Base-by-base conservation (phyloP, 163 green algal species). In the Scenedesmus sp. region DNA sequence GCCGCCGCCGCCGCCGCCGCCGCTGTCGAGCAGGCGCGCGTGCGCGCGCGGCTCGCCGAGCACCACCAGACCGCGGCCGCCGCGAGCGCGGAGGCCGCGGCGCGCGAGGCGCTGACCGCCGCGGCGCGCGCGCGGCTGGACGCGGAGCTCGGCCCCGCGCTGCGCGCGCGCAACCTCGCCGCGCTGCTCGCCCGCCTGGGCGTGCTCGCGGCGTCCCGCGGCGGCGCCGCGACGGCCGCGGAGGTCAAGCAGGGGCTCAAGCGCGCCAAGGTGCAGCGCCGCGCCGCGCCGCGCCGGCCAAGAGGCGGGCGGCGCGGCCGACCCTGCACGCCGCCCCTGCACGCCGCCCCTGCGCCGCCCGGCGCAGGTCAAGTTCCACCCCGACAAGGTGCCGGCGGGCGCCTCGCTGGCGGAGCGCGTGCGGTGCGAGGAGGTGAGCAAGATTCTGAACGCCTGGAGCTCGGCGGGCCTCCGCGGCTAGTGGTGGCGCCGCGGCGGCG, bases 381-480 rank as follows among this genome's bases (percentile, higher is more conserved):
- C 74, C 3, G 74, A 81, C 74, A 81, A 76, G 63, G 63, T 82
- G 24, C 29, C 36, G 17, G 64, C 64, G 20, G 15, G 34, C n/a
- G 75, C 57, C 2, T 22, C 44, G 5, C 51, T 77, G 9, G 42
- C 39, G 28, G 63, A 70, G 4, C 22, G 54, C 14, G 54, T 77
- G 29, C 51, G 51, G 0, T 63, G 64, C 2, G 75, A 82, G 64
- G 75, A 82, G 51, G 50, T 77, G 2, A 54, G 24, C 39, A 79
- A 79, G 70, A 79, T 79, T 42, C 70, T 79, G 56, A 79, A 79
- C 57, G 36, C 10, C 39, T 63, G 57, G 57, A 48, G 33, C 48
- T 17, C 58, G 18, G 39, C 28, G 15, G 24, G 26, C 56, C 11
- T 64, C 15, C 53, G 64, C 44, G n/a, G n/a, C n/a, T n/a, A n/a